phyloP scores from a whole-genome alignment of 2,329 filamentous ascomycete species.

The Ceratocystis diversiconidia region DNA sequence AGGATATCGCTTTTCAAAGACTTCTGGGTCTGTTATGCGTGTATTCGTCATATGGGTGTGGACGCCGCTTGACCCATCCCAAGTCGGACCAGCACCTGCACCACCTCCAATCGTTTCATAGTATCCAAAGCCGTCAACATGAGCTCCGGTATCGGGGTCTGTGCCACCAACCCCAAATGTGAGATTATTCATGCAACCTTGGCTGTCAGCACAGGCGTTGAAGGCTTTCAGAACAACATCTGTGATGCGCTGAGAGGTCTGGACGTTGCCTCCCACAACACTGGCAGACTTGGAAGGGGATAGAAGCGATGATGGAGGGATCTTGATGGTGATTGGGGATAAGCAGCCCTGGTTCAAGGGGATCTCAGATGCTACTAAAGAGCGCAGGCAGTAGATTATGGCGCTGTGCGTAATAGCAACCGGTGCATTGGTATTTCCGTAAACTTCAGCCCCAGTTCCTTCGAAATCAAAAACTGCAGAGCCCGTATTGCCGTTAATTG shows the following conservation, averaged over 20 bases:
- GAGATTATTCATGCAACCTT: slow-evolving; percentile 72
- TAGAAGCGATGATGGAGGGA: slow-evolving; percentile 58
- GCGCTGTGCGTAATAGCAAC: slow-evolving; percentile 71
- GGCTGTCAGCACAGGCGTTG: slow-evolving; percentile 61
- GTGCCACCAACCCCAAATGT: slow-evolving; percentile 59
- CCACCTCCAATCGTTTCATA: slow-evolving; percentile 52
- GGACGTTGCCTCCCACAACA: slow-evolving; percentile 69
- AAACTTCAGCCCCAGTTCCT: slow-evolving; percentile 67
- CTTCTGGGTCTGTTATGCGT: slow-evolving; percentile 46
- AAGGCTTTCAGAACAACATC: slow-evolving; percentile 51
- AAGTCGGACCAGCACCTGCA: slow-evolving; percentile 50
- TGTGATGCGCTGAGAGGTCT: slow-evolving; percentile 32
- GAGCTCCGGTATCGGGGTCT: slow-evolving; percentile 25
- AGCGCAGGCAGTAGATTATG: slow-evolving; percentile 77
- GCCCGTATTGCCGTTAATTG: slow-evolving; percentile 58
- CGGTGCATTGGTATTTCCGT: slow-evolving; percentile 68
- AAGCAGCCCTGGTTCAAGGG: slow-evolving; percentile 74
- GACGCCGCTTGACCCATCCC: slow-evolving; percentile 32
- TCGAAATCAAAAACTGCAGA: slow-evolving; percentile 70
- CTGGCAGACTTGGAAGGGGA: slow-evolving; percentile 63
- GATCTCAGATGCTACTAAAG: slow-evolving; percentile 66
- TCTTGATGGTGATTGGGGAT: slow-evolving; percentile 58
- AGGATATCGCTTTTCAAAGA: slow-evolving; percentile 44
- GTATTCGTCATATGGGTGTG: slow-evolving; percentile 59
- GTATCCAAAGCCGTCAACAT: slow-evolving; percentile 31